Evolutionary conservation across 2,329 filamentous ascomycete species (phyloP).

Genomic region (Colletotrichum trifolii): DNA sequence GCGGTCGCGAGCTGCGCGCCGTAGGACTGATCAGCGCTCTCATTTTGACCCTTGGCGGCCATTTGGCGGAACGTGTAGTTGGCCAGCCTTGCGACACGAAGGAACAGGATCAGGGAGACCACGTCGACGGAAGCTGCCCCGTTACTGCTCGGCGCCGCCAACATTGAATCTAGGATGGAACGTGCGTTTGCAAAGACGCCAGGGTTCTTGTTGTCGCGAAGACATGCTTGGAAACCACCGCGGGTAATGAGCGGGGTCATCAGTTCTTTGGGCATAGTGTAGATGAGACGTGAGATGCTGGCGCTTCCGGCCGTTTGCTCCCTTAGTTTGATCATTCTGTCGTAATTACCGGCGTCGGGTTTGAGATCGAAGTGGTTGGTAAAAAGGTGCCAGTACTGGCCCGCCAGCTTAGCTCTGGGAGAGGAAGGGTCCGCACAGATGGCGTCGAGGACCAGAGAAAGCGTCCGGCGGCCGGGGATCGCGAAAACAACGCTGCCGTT

Average conservation of each 20-base stretch:
- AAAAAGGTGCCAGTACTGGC: slow-evolving; percentile 82
- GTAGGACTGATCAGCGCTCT: slow-evolving; percentile 54
- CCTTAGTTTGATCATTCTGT: slow-evolving; percentile 75
- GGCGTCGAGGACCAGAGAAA: slow-evolving; percentile 77
- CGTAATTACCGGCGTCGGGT: slow-evolving; percentile 79
- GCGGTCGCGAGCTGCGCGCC: slow-evolving; percentile 63
- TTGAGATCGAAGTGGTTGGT: slow-evolving; percentile 69
- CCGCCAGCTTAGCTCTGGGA: slow-evolving; percentile 54
- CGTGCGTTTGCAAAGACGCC: slow-evolving; percentile 74
- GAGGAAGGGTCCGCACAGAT: slow-evolving; percentile 51
- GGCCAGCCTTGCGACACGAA: slow-evolving; percentile 62
- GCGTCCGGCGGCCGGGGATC: slow-evolving; percentile 63
- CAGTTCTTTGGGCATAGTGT: slow-evolving; percentile 59
- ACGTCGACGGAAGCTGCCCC: slow-evolving; percentile 51
- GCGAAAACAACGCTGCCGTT: slow-evolving; percentile 47
- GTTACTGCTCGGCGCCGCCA: slow-evolving; percentile 52
- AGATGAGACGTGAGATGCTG: slow-evolving; percentile 69
- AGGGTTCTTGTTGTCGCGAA: slow-evolving; percentile 81
- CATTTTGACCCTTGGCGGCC: slow-evolving; percentile 45
- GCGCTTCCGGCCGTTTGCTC: slow-evolving; percentile 73
- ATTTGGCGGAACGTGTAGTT: slow-evolving; percentile 52
- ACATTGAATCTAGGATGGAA: slow-evolving; percentile 69
- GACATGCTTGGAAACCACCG: slow-evolving; percentile 79
- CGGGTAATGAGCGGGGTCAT: slow-evolving; percentile 69
- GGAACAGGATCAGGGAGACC: slow-evolving; percentile 63